These are phyloP conservation scores for Catenaria anguillulae DNA, from an alignment of 371 early-diverging fungal genomes.

Conservation along the genomic window DNA sequence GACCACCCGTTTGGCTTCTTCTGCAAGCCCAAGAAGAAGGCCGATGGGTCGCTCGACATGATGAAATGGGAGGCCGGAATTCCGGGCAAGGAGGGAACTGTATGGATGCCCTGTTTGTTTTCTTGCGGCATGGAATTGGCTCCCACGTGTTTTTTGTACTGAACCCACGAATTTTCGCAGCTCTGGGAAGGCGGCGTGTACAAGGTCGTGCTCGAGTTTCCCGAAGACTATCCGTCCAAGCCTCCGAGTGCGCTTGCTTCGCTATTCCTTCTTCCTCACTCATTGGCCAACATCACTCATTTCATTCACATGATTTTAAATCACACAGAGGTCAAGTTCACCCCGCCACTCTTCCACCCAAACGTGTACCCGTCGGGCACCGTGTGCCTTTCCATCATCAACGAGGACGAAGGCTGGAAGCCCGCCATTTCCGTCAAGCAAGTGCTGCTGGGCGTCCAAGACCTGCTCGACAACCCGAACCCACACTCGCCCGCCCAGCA, in stretches of 20 bases:
- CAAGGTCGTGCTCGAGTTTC: constrained; percentile 77
- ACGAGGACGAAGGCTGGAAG: constrained; percentile 94
- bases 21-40: constrained; percentile 60
- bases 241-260: constrained; percentile 14
- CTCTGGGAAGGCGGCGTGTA: constrained; percentile 93
- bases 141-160: neutral
- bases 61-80: constrained; percentile 89
- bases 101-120: neutral
- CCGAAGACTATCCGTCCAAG: constrained; percentile 62
- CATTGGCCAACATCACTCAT: too few relatives aligned
- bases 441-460: constrained; percentile 80
- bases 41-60: constrained; percentile 65
- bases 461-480: constrained; percentile 92
- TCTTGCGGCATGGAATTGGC: neutral
- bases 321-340: constrained; percentile 47
- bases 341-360: constrained; percentile 92
- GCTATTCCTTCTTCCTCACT: neutral
- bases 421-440: constrained; percentile 97
- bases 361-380: constrained; percentile 98
- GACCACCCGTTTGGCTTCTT: constrained; percentile 20
- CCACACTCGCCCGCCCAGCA: constrained; percentile 88
- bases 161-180: neutral
- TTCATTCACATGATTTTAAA: too few relatives aligned
- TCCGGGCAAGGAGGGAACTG: constrained; percentile 61
- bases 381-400: constrained; percentile 95